phyloP scores from a whole-genome alignment of 768 basidiomycete genomes.

The Boletus sp. region DNA sequence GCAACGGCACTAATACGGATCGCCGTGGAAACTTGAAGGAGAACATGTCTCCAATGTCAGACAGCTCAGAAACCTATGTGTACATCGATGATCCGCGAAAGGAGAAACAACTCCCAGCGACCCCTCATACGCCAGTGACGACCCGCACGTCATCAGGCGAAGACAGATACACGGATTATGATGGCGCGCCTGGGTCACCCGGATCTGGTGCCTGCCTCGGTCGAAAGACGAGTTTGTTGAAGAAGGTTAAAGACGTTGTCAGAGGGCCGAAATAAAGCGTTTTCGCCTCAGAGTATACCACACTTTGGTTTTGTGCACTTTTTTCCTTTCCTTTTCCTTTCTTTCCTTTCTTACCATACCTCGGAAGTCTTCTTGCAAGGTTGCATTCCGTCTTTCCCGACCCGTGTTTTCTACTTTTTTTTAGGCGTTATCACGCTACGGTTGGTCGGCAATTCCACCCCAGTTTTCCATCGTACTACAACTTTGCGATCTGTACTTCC shows the following conservation, averaged over 20 bases:
- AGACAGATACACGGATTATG: conserved; percentile 48
- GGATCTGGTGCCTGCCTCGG: conserved; percentile 47
- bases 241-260: conserved; percentile 73
- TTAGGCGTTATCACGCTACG: neutral
- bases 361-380: conserved; percentile 7
- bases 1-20: conserved; percentile 27
- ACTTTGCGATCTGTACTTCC: conserved; percentile 9
- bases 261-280: conserved; percentile 46
- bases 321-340: conserved; percentile 3
- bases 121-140: conserved; percentile 33
- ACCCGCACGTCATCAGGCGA: conserved; percentile 27
- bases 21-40: conserved; percentile 37
- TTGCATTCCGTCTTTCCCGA: neutral
- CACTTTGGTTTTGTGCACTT: conserved; percentile 3
- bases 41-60: conserved; percentile 28
- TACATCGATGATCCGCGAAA: conserved; percentile 51
- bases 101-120: conserved; percentile 54
- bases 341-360: conserved; percentile 3
- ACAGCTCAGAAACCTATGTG: conserved; percentile 55
- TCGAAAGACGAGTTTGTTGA: conserved; percentile 74
- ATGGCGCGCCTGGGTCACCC: conserved; percentile 36
- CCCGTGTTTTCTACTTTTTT: neutral
- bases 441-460: conserved; percentile 3
- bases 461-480: neutral
- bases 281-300: conserved; percentile 3